Conservation (phyloP, 169 alveolate genomes). For the Plasmodium gallinaceum region DNA sequence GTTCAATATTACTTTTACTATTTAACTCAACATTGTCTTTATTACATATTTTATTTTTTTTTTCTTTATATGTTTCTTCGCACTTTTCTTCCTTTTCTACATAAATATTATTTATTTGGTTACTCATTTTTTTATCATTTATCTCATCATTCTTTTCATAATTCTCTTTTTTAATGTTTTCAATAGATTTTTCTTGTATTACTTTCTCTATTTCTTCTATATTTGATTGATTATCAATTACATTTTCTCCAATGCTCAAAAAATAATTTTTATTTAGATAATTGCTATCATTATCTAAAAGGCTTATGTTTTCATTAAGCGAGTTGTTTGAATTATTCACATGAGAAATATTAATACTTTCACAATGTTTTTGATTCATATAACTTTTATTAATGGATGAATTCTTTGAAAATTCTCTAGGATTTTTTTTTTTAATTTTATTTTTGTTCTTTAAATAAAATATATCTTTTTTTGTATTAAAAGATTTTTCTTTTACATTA, state of each 20-base stretch:
- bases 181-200: too few relatives aligned
- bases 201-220: too few relatives aligned
- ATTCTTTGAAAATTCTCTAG: constrained; percentile 21
- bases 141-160: too few relatives aligned
- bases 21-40: too few relatives aligned
- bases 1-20: too few relatives aligned
- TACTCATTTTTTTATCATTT: too few relatives aligned
- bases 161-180: too few relatives aligned
- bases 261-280: neutral
- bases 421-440: constrained; percentile 28
- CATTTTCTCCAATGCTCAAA: neutral
- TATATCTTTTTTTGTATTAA: constrained; percentile 21
- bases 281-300: neutral
- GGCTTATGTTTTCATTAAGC: neutral
- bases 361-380: constrained; percentile 22
- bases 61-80: too few relatives aligned
- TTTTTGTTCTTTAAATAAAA: constrained; percentile 16
- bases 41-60: too few relatives aligned
- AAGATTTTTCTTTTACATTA: constrained; percentile 26
- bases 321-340: neutral
- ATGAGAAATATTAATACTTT: neutral
- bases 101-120: too few relatives aligned
- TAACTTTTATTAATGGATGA: neutral
- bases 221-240: neutral
- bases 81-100: too few relatives aligned